Percentiles rank a stretch among this genome's conserved stretches.
phyloP scores from a whole-genome alignment of 306 rosid species.

The Cucurbita ficifolia region DNA sequence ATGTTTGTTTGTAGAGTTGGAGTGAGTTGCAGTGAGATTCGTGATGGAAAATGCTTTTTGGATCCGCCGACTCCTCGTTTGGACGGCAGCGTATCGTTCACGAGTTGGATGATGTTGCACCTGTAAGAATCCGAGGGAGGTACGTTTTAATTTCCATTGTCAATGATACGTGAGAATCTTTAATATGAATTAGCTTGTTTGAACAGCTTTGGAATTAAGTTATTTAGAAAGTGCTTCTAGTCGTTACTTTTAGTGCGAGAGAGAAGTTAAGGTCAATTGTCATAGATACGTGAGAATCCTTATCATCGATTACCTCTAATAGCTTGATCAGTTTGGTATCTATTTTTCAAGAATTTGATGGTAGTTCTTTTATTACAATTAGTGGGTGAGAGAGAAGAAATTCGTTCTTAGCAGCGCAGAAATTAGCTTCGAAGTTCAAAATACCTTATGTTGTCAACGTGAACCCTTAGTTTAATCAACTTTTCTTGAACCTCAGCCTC shows the following conservation, averaged over 20 bases:
- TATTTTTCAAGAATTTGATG: neutral
- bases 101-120: conserved; percentile 52
- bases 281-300: neutral
- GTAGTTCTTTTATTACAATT: neutral
- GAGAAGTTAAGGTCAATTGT: neutral
- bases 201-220: neutral
- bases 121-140: conserved; percentile 16
- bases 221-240: neutral
- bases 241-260: neutral
- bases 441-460: conserved; percentile 83
- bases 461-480: conserved; percentile 59
- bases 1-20: conserved; percentile 51
- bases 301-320: neutral
- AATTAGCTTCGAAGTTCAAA: neutral
- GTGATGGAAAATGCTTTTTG: conserved; percentile 78
- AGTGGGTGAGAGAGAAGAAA: neutral
- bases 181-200: neutral
- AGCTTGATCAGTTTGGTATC: neutral
- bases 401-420: neutral
- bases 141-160: neutral
- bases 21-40: conserved; percentile 63
- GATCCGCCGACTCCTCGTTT: conserved; percentile 58
- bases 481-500: conserved; percentile 30
- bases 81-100: conserved; percentile 44
- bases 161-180: neutral